These are phyloP conservation scores for Fusarium sp. DNA, from an alignment of 2,329 filamentous ascomycete genomes.

Conservation along the genomic window DNA sequence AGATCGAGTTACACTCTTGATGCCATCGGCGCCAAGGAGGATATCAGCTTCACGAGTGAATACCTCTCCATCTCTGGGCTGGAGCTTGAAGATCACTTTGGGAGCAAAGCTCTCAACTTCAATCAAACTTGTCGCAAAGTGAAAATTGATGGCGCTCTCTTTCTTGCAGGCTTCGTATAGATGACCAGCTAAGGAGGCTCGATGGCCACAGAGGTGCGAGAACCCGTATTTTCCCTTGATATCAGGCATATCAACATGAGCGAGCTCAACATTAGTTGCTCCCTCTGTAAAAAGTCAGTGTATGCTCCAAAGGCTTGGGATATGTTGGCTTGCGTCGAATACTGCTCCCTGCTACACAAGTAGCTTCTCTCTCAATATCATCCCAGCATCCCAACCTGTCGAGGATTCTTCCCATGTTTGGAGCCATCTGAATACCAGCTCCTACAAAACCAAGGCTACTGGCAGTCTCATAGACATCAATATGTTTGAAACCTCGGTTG, in stretches of 20 bases:
- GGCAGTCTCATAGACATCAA: conserved; percentile 41
- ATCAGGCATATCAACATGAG: conserved; percentile 73
- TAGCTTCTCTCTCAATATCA: conserved; percentile 56
- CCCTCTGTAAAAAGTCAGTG: conserved; percentile 60
- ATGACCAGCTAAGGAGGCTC: conserved; percentile 73
- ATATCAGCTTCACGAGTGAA: conserved; percentile 52
- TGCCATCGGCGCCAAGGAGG: conserved; percentile 61
- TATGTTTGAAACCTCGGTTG: conserved; percentile 39
- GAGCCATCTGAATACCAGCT: conserved; percentile 84
- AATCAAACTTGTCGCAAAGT: conserved; percentile 56
- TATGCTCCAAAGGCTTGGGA: background rate
- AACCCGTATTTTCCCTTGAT: conserved; percentile 74
- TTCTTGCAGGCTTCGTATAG: conserved; percentile 74
- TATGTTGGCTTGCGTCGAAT: conserved; percentile 35
- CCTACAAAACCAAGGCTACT: conserved; percentile 61
- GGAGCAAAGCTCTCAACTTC: conserved; percentile 39
- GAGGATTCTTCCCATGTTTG: conserved; percentile 81
- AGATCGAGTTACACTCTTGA: conserved; percentile 57
- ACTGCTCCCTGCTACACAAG: conserved; percentile 41
- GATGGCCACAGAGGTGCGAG: conserved; percentile 82
- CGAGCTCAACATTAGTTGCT: conserved; percentile 73
- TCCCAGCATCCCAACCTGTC: conserved; percentile 77
- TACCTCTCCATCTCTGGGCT: conserved; percentile 28
- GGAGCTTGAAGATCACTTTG: conserved; percentile 27
- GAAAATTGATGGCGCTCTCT: conserved; percentile 71